phyloP scores from a whole-genome alignment of 2,329 filamentous ascomycete species.

The Huntiella decipiens region DNA sequence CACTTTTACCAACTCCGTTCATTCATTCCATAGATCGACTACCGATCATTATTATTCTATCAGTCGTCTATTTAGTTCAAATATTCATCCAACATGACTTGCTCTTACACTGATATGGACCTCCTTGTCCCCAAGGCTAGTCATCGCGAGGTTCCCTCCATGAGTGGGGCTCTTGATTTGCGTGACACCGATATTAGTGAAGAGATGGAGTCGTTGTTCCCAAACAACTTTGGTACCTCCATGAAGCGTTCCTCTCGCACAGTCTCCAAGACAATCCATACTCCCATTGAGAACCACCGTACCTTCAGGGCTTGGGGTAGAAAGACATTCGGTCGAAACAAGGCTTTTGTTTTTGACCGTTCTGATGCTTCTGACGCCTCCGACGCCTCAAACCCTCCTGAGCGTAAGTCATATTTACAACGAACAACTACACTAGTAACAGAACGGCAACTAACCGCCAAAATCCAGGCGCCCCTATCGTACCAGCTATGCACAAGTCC shows the following conservation, averaged over 20 bases:
- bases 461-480: neutral
- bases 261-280: constrained; percentile 3
- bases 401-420: neutral
- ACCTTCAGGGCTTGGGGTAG: constrained; percentile 9
- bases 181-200: constrained; percentile 11
- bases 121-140: constrained; percentile 4
- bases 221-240: constrained; percentile 8
- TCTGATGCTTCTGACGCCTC: constrained; percentile 4
- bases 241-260: constrained; percentile 2
- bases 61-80: constrained; percentile 2
- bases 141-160: constrained; percentile 5
- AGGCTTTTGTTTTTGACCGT: constrained; percentile 3
- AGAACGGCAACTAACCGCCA: too few relatives aligned
- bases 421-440: too few relatives aligned
- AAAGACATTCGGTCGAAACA: constrained; percentile 9
- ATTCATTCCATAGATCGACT: constrained; percentile 2
- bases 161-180: constrained; percentile 9
- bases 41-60: constrained; percentile 5
- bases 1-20: neutral
- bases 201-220: constrained; percentile 10
- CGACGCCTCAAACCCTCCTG: neutral
- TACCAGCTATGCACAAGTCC: neutral
- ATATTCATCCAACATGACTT: neutral
- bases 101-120: constrained; percentile 4
- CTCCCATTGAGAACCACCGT: constrained; percentile 9